Percentiles rank a stretch among this genome's conserved stretches.
Evolutionary conservation across 1,139 yeast genomes (phyloP).

Genomic region (Kodamaea alishanica): DNA sequence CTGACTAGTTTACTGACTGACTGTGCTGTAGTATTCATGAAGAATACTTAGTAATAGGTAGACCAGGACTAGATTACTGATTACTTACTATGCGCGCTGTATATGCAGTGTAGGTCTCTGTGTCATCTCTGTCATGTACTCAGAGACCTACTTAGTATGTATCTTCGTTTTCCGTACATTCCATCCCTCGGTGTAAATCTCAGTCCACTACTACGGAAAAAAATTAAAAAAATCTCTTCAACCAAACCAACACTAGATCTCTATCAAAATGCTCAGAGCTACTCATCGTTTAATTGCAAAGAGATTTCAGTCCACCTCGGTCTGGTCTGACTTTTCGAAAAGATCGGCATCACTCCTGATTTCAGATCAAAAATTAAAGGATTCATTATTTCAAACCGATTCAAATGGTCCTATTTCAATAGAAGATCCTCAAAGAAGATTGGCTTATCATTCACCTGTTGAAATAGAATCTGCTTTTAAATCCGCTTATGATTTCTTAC

Average conservation of each 20-base stretch:
- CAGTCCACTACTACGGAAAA: neutral
- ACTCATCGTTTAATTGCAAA: slow-evolving; percentile 9
- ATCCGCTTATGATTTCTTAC: slow-evolving; percentile 58
- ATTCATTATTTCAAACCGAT: slow-evolving; percentile 34
- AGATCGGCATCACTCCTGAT: slow-evolving; percentile 41
- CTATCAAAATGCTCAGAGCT: slow-evolving; percentile 8
- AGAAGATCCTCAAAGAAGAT: slow-evolving; percentile 16
- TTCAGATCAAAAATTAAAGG: slow-evolving; percentile 25
- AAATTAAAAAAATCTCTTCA: slow-evolving; percentile 5
- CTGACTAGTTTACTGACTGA: no score
- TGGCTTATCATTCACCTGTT: slow-evolving; percentile 58
- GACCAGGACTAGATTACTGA: no score
- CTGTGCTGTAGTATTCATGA: no score
- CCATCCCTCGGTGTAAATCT: neutral
- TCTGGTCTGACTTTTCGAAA: slow-evolving; percentile 47
- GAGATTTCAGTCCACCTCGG: slow-evolving; percentile 24
- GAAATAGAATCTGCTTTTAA: slow-evolving; percentile 73
- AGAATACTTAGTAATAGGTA: no score
- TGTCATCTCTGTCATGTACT: no score
- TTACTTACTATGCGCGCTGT: no score
- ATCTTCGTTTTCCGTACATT: no score
- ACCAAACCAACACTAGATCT: slow-evolving; percentile 4
- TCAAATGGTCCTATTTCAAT: slow-evolving; percentile 31
- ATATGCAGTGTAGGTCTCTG: no score
- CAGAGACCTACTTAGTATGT: no score